phyloP scores from a whole-genome alignment of 2,329 filamentous ascomycete genomes.

The Monilinia aucupariae region DNA sequence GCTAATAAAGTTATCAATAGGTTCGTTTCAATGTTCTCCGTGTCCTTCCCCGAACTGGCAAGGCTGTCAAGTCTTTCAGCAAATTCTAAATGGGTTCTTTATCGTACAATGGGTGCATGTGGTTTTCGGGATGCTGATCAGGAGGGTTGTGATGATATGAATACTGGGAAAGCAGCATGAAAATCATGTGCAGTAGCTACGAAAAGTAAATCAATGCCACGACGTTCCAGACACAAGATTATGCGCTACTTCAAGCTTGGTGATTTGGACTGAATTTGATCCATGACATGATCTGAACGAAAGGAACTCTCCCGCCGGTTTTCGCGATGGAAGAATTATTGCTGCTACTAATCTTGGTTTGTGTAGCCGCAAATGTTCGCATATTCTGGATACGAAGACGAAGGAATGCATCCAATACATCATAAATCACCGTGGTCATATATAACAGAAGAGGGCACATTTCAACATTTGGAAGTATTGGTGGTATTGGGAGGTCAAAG shows the following conservation, averaged over 20 bases:
- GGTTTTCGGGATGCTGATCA: slow-evolving; percentile 33
- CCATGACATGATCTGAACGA: not conserved
- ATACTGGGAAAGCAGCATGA: slow-evolving; percentile 28
- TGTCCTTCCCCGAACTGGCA: slow-evolving; percentile 94
- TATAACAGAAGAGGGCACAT: too few species aligned
- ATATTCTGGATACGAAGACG: not conserved
- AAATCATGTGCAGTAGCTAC: slow-evolving; percentile 33
- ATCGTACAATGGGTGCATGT: slow-evolving; percentile 31
- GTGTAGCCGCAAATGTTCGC: not conserved
- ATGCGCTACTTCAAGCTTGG: not conserved
- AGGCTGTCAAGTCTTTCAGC: slow-evolving; percentile 94
- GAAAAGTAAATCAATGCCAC: slow-evolving; percentile 31
- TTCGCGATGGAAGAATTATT: not conserved
- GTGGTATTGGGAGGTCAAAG: too few species aligned
- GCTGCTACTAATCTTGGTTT: not conserved
- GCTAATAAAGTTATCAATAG: slow-evolving; percentile 42
- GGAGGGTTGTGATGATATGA: slow-evolving; percentile 33
- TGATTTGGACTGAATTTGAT: slow-evolving; percentile 9
- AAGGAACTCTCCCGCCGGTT: not conserved
- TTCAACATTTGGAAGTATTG: too few species aligned
- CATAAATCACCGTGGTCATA: not conserved
- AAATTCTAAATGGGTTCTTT: slow-evolving; percentile 73
- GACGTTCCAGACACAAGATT: slow-evolving; percentile 23
- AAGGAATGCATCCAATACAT: not conserved
- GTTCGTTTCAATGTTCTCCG: slow-evolving; percentile 99